Percentiles rank a stretch among this genome's conserved stretches.
phyloP scores from a whole-genome alignment of 1,284 basidiomycete species.

The Apiotrichum gracile region DNA sequence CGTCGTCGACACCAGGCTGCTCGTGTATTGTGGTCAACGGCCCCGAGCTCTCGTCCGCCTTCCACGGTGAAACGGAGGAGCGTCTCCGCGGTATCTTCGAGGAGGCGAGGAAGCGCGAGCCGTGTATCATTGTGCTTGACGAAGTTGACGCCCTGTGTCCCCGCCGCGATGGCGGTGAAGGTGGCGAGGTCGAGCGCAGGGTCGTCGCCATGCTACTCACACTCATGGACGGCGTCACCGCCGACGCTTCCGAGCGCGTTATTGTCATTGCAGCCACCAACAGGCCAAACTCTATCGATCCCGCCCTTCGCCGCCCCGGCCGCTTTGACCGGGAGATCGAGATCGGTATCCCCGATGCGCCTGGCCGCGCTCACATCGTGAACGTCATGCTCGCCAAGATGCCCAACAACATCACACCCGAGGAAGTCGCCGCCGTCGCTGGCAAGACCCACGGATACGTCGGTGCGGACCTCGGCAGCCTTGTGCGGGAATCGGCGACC shows the following conservation, averaged over 20 bases:
- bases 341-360: slow-evolving; percentile 85
- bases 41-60: slow-evolving; percentile 87
- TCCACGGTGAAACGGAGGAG: slow-evolving; percentile 94
- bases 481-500: slow-evolving; percentile 90
- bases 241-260: slow-evolving; percentile 53
- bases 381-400: slow-evolving; percentile 71
- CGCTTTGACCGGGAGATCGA: slow-evolving; percentile 96
- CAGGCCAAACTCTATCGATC: slow-evolving; percentile 93
- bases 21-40: slow-evolving; percentile 86
- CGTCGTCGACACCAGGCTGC: slow-evolving; percentile 67
- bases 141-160: slow-evolving; percentile 96
- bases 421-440: slow-evolving; percentile 63
- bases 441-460: slow-evolving; percentile 90
- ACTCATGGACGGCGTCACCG: slow-evolving; percentile 85
- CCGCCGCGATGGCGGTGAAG: slow-evolving; percentile 71
- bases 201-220: slow-evolving; percentile 94
- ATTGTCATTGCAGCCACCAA: slow-evolving; percentile 97
- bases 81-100: slow-evolving; percentile 82
- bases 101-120: slow-evolving; percentile 71
- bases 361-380: slow-evolving; percentile 76
- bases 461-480: slow-evolving; percentile 87
- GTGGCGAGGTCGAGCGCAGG: slow-evolving; percentile 89
- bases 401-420: slow-evolving; percentile 63
- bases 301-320: slow-evolving; percentile 86
- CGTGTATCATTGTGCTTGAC: slow-evolving; percentile 90